Evolutionary conservation across 441 rosid species (phyloP).

Genomic region (Macaranga tanarius): DNA sequence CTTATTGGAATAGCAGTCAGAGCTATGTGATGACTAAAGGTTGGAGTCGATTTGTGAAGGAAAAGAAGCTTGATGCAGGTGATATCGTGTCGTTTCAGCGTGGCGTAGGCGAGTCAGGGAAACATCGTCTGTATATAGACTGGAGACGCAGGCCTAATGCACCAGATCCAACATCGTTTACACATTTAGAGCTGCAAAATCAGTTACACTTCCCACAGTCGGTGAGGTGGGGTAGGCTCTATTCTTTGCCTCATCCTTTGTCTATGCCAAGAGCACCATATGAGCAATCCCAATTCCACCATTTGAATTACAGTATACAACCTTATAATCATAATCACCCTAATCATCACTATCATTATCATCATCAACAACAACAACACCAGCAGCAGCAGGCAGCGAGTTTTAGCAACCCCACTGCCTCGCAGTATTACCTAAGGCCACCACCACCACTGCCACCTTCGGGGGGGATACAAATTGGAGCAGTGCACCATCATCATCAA

Average conservation of each 20-base stretch:
- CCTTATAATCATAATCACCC: constrained; percentile 26
- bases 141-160: constrained; percentile 82
- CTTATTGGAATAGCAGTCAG: constrained; percentile 96
- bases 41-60: constrained; percentile 98
- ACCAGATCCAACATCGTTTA: constrained; percentile 42
- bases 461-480: constrained; percentile 36
- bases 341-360: constrained; percentile 28
- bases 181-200: constrained; percentile 44
- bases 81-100: constrained; percentile 88
- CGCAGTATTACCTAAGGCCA: constrained; percentile 48
- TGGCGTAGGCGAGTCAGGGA: constrained; percentile 62
- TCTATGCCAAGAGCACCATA: constrained; percentile 27
- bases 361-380: constrained; percentile 19
- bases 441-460: constrained; percentile 28
- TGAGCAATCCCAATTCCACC: constrained; percentile 25
- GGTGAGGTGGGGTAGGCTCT: constrained; percentile 48
- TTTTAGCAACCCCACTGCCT: constrained; percentile 30
- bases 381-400: constrained; percentile 31
- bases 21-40: constrained; percentile 99
- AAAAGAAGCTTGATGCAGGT: constrained; percentile 91
- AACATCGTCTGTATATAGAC: constrained; percentile 67
- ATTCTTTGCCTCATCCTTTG: constrained; percentile 43
- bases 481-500: constrained; percentile 15
- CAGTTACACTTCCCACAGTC: constrained; percentile 48
- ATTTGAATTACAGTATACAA: constrained; percentile 38